Conservation (phyloP, 345 rosid species). For the Streptanthus diversifolius region DNA sequence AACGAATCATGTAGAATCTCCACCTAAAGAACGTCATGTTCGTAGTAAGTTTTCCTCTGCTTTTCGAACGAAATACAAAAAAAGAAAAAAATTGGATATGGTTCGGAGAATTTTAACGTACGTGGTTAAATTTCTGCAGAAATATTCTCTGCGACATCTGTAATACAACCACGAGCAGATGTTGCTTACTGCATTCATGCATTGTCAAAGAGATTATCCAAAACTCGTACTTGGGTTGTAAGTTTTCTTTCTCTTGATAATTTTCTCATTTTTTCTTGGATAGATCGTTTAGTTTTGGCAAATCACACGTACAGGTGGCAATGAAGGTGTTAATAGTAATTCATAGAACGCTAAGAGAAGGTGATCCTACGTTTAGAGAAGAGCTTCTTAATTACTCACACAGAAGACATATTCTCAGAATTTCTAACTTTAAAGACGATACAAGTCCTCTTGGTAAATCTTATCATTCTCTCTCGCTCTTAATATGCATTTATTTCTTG, state of each 20-base stretch:
- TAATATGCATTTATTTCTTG: too few relatives aligned
- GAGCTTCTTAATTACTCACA: constrained; percentile 73
- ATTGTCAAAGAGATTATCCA: constrained; percentile 75
- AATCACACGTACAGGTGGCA: constrained; percentile 56
- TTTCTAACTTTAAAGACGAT: constrained; percentile 91
- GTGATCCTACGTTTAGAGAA: constrained; percentile 90
- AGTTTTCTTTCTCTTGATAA: neutral
- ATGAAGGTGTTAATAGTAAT: constrained; percentile 88
- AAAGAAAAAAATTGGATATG: neutral
- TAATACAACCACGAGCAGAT: constrained; percentile 83
- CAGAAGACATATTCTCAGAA: constrained; percentile 77
- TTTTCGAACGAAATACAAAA: neutral
- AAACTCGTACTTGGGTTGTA: constrained; percentile 86
- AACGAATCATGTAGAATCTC: constrained; percentile 88
- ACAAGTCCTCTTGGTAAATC: constrained; percentile 75
- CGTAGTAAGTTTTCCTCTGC: constrained; percentile 52
- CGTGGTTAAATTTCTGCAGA: constrained; percentile 32
- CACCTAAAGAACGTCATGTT: constrained; percentile 97
- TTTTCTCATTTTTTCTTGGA: too few relatives aligned
- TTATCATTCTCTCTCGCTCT: neutral
- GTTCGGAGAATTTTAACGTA: neutral
- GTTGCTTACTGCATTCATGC: constrained; percentile 93
- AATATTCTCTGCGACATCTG: constrained; percentile 86
- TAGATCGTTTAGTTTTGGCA: neutral
- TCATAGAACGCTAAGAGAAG: constrained; percentile 92